These are phyloP conservation scores for Trypanosoma boissoni DNA, from an alignment of 208 protist species.

Conservation along the genomic window DNA sequence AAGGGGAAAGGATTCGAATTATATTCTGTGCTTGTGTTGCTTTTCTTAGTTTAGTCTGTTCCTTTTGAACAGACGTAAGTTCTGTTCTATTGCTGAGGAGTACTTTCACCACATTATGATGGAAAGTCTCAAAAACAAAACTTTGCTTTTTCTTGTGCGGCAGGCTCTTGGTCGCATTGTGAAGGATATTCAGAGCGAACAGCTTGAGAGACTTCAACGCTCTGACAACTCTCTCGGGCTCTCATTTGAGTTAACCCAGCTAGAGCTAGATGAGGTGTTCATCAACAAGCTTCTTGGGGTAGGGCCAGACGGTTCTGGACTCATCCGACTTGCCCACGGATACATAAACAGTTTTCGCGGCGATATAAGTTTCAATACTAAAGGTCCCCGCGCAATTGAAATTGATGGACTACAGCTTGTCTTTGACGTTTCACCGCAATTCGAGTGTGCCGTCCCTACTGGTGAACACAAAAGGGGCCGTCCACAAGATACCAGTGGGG, in stretches of 20 bases:
- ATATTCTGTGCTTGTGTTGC: no score
- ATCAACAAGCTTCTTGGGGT: constrained; percentile 24
- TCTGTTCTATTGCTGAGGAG: no score
- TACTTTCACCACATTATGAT: constrained; percentile 10
- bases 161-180: constrained; percentile 23
- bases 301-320: background rate
- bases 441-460: constrained; percentile 13
- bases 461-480: background rate
- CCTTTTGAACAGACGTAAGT: no score
- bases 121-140: constrained; percentile 17
- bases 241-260: constrained; percentile 20
- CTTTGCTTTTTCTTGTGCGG: constrained; percentile 19
- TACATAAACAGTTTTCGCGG: constrained; percentile 21
- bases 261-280: constrained; percentile 27
- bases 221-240: constrained; percentile 12
- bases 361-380: constrained; percentile 13
- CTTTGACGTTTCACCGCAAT: constrained; percentile 25
- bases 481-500: no score
- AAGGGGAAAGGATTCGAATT: no score
- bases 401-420: constrained; percentile 29
- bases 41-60: no score
- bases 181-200: constrained; percentile 28
- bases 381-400: constrained; percentile 21
- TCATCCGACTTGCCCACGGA: constrained; percentile 14
- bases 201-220: constrained; percentile 21